phyloP scores from a whole-genome alignment of 2,329 filamentous ascomycete genomes.

The Fusarium cicatricum region DNA sequence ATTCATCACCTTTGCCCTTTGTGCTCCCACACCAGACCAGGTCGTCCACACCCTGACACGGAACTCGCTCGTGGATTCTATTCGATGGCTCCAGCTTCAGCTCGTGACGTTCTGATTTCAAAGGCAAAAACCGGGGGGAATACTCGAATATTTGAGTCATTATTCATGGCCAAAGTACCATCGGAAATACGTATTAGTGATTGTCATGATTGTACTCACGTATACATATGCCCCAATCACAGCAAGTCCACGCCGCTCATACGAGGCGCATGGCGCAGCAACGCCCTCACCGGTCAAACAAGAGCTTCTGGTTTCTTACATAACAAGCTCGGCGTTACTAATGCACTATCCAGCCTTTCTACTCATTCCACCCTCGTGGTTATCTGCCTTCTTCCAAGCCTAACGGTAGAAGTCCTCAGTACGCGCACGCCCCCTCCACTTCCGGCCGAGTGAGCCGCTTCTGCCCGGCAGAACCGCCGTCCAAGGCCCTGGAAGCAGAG shows the following conservation, averaged over 20 bases:
- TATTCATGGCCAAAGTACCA: too few relatives aligned
- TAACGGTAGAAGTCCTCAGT: not conserved
- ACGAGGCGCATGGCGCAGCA: conserved; percentile 21
- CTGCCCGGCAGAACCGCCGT: conserved; percentile 30
- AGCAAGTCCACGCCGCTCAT: not conserved
- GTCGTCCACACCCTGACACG: conserved; percentile 31
- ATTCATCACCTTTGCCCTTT: conserved; percentile 1
- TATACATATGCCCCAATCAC: not conserved
- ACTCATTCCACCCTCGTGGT: conserved; percentile 12
- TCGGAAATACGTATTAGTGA: too few relatives aligned
- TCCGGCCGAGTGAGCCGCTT: conserved; percentile 26
- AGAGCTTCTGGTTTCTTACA: not conserved
- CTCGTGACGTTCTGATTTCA: conserved; percentile 6
- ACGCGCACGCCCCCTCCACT: conserved; percentile 28
- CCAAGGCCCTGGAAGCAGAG: not conserved
- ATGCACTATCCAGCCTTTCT: conserved; percentile 2
- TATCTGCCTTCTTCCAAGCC: conserved; percentile 5
- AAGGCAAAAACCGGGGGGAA: not conserved
- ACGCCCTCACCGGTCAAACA: conserved; percentile 8
- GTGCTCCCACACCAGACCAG: conserved; percentile 27
- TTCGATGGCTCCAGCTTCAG: conserved; percentile 17
- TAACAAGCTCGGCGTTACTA: conserved; percentile 9
- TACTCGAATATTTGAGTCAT: too few relatives aligned
- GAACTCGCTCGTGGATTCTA: conserved; percentile 30
- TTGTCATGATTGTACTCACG: too few relatives aligned